Percentiles rank a stretch among this genome's conserved stretches.
Evolutionary conservation across 805 yeast species (phyloP).

Genomic region (Candida easanensis): DNA sequence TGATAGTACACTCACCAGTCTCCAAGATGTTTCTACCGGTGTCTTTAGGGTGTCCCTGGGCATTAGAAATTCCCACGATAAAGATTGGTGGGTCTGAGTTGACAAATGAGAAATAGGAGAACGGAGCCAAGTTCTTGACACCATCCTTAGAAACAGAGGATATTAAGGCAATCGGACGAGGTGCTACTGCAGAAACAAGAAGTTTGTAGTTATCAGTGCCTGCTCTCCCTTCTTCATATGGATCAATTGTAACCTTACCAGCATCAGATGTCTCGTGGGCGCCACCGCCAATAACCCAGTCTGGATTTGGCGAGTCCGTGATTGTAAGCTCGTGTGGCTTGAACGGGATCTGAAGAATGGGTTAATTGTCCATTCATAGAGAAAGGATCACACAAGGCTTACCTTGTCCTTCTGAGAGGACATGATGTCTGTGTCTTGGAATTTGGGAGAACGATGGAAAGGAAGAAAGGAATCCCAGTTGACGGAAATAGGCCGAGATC

Average conservation of each 20-base stretch:
- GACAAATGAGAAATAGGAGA: constrained; percentile 49
- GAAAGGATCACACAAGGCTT: no score
- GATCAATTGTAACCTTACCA: constrained; percentile 47
- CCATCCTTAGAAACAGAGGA: constrained; percentile 47
- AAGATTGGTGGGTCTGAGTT: constrained; percentile 59
- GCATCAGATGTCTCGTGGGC: not conserved
- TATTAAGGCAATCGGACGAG: constrained; percentile 61
- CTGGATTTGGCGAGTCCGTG: constrained; percentile 12
- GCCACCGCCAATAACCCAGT: constrained; percentile 7
- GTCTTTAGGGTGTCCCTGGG: constrained; percentile 41
- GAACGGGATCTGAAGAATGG: not conserved
- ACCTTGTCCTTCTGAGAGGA: not conserved
- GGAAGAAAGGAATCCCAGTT: no score
- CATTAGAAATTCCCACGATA: constrained; percentile 45
- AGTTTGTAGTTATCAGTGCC: constrained; percentile 42
- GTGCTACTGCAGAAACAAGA: constrained; percentile 50
- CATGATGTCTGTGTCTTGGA: not conserved
- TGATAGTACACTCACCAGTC: constrained; percentile 53
- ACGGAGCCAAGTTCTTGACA: constrained; percentile 53
- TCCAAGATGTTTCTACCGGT: constrained; percentile 46
- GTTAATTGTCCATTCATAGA: not conserved
- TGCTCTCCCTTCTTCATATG: constrained; percentile 26
- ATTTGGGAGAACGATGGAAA: no score
- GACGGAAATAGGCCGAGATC: no score
- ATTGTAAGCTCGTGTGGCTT: constrained; percentile 4